phyloP scores from a whole-genome alignment of 2,329 filamentous ascomycete species.

The Claviceps sp. region DNA sequence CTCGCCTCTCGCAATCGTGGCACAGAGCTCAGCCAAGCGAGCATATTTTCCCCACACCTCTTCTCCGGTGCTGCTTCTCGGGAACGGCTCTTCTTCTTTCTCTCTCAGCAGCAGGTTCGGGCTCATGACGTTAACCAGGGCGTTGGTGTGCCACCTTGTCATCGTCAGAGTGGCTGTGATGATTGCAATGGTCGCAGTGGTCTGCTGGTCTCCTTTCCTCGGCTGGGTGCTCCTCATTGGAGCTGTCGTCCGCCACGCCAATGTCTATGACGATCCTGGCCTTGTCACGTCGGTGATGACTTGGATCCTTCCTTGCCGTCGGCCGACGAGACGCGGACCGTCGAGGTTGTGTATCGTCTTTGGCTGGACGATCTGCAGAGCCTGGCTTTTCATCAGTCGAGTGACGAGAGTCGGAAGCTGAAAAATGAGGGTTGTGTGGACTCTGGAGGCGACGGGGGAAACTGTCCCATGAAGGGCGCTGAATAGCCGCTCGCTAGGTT shows the following conservation, averaged over 20 bases:
- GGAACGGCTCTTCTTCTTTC: conserved; percentile 11
- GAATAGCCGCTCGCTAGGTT: not conserved
- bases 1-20: conserved; percentile 25
- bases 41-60: conserved; percentile 6
- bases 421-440: no score
- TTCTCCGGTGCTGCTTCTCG: conserved; percentile 10
- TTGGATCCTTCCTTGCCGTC: conserved; percentile 5
- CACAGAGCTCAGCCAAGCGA: conserved; percentile 10
- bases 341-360: not conserved
- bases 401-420: no score
- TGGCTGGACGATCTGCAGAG: no score
- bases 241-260: conserved; percentile 4
- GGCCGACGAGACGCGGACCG: conserved; percentile 16
- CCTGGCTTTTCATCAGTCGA: no score
- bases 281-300: conserved; percentile 21
- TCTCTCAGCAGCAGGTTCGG: conserved; percentile 3
- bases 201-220: no score
- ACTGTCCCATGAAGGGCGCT: conserved; percentile 14
- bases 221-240: no score
- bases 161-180: conserved; percentile 15
- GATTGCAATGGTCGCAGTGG: conserved; percentile 22
- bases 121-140: no score
- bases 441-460: conserved; percentile 21
- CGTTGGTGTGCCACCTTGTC: no score
- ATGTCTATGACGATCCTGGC: conserved; percentile 19